Evolutionary conservation across 768 basidiomycete genomes (phyloP), one percentile per base, ranked within the genome.

Genomic region (Multifurca ochricompacta): DNA sequence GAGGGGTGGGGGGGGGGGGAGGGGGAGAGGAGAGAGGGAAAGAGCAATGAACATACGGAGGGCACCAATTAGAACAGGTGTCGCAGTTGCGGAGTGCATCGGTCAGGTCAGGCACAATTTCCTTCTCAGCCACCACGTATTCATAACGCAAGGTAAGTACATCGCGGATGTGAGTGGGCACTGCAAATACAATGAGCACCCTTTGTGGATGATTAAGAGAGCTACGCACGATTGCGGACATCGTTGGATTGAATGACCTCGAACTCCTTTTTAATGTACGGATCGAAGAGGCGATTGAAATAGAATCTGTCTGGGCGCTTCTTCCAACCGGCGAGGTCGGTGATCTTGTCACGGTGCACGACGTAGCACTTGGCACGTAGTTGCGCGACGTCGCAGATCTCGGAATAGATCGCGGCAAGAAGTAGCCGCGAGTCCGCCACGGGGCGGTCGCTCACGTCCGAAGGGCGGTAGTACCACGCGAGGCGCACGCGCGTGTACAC

Each of bases 181-280:
- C 90, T 63, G 46, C n/a, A 47, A 45, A 56, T 62, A 62, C 54
- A 25, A 55, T 61, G 30, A 53, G 51, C 16, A 54, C 32, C 30
- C 28, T 16, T n/a, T 13, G 18, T 21, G 41, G 27, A 14, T 23
- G 14, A 53, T 46, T 53, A 53, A 14, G 27, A 55, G 48, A 49
- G 56, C 46, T 6, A 77, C 92, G 66, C 68, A 98, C 95, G 73
- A 68, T 99, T 99, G 54, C 85, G 81, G 58, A 96, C 85, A 63
- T 85, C 88, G 36, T 79, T 79, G 28, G 91, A 80, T 56, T 87
- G 84, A 49, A 99, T 85, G 62, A 97, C 87, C 68, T 98, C 96
- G 69, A 95, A 97, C 71, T 97, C 94, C 69, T 90, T 89, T 74
- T 95, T 93, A 71, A 97, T 91, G 70, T 95, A 97, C 48, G 93